Percentiles rank a stretch among this genome's conserved stretches.
These are phyloP conservation scores for Drechslerella dactyloides DNA, from an alignment of 2,329 filamentous ascomycete genomes.

Conservation along the genomic window DNA sequence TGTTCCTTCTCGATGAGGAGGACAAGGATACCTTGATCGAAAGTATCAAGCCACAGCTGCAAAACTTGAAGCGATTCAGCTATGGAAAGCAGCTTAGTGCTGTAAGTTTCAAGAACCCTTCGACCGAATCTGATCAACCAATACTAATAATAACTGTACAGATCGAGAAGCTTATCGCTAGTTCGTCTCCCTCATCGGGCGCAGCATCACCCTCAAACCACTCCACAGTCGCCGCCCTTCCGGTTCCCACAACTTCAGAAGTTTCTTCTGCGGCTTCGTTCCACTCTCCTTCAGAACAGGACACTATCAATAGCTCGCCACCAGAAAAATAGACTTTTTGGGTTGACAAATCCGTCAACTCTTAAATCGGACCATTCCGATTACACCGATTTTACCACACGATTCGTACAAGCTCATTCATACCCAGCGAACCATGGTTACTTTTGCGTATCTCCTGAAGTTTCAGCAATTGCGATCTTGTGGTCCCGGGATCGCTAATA, in stretches of 20 bases:
- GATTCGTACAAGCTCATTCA: not conserved
- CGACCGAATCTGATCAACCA: not conserved
- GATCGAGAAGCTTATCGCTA: conserved; percentile 49
- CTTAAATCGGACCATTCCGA: not conserved
- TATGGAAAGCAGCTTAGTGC: conserved; percentile 71
- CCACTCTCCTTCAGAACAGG: conserved; percentile 46
- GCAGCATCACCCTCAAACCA: conserved; percentile 44
- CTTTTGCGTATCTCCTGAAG: conserved; percentile 26
- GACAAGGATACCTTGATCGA: conserved; percentile 69
- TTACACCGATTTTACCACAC: not conserved
- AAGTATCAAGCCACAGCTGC: conserved; percentile 69
- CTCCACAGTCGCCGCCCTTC: conserved; percentile 35
- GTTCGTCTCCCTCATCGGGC: conserved; percentile 43
- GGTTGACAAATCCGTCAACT: not conserved
- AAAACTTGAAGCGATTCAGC: conserved; percentile 68
- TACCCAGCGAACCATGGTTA: conserved; percentile 4
- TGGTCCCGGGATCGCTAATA: conserved; percentile 34
- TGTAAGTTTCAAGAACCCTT: conserved; percentile 40
- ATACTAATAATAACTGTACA: conserved; percentile 16
- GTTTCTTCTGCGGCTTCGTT: conserved; percentile 41
- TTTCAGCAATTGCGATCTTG: conserved; percentile 15
- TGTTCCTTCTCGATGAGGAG: conserved; percentile 67
- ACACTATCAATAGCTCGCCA: conserved; percentile 48
- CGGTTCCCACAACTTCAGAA: conserved; percentile 37
- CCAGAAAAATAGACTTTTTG: conserved; percentile 34